Conservation (phyloP, 116 monocot genomes). For the Dioscorea cayenensis region DNA sequence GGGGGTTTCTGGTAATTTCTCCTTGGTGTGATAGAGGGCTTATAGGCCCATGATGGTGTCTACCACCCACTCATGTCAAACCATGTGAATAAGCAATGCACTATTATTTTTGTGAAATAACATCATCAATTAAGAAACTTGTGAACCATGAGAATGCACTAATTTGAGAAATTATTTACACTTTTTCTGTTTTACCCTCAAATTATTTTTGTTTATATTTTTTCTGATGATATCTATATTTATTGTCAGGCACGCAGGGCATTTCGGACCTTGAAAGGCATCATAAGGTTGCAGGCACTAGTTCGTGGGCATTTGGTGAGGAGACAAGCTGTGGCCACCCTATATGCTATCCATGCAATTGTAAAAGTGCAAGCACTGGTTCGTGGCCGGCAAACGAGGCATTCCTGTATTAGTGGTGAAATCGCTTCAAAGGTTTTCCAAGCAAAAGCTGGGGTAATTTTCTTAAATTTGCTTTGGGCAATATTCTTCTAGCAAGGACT, state of each 20-base stretch:
- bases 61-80: neutral
- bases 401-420: conserved; percentile 29
- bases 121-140: too few relatives aligned
- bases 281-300: conserved; percentile 78
- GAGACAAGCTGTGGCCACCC: conserved; percentile 84
- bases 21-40: neutral
- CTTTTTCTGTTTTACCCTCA: too few relatives aligned
- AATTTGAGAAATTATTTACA: neutral
- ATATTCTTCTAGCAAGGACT: neutral
- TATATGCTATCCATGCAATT: conserved; percentile 51
- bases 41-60: neutral
- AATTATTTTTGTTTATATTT: too few relatives aligned
- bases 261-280: conserved; percentile 74
- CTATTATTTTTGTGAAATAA: too few relatives aligned
- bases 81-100: too few relatives aligned
- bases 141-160: too few relatives aligned
- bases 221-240: conserved; percentile 1
- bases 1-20: conserved; percentile 80
- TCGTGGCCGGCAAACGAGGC: conserved; percentile 51
- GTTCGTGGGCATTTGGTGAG: conserved; percentile 84
- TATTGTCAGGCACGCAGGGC: conserved; percentile 74
- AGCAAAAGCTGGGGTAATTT: conserved; percentile 25
- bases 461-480: neutral
- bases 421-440: conserved; percentile 16
- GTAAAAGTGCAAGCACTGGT: conserved; percentile 64